A percentile compares a stretch with the other conserved stretches of the same genome.
Evolutionary conservation across 805 yeast species (phyloP).

Genomic region (Lipomyces orientalis): DNA sequence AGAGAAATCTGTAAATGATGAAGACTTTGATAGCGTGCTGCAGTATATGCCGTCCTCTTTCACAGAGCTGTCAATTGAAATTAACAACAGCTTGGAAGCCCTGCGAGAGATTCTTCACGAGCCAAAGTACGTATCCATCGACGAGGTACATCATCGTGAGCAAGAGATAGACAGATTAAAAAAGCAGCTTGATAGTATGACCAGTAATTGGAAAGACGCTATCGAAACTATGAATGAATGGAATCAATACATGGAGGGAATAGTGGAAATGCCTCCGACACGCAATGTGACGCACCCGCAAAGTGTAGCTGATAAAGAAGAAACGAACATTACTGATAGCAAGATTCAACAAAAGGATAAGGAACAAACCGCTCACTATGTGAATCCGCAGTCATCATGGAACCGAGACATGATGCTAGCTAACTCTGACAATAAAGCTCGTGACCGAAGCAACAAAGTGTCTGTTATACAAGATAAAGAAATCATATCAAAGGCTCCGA

Average conservation of each 20-base stretch:
- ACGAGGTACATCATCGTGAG: conserved; percentile 30
- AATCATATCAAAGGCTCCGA: not conserved
- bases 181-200: conserved; percentile 38
- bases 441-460: not conserved
- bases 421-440: not conserved
- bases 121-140: conserved; percentile 30
- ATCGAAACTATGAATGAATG: conserved; percentile 43
- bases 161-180: conserved; percentile 31
- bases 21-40: conserved; percentile 24
- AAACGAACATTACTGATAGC: conserved; percentile 5
- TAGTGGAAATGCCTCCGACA: not conserved
- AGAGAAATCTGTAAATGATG: conserved; percentile 21
- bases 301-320: conserved; percentile 1
- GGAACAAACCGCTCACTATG: not conserved
- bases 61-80: conserved; percentile 33
- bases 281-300: not conserved
- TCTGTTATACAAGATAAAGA: not conserved
- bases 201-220: conserved; percentile 41
- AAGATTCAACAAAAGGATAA: not conserved
- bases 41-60: conserved; percentile 30
- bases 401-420: not conserved
- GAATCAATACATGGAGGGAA: conserved; percentile 36
- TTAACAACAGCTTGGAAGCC: conserved; percentile 31
- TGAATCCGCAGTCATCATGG: not conserved
- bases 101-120: conserved; percentile 34